Evolutionary conservation across 441 rosid genomes (phyloP).

Genomic region (Corymbia citriodora): DNA sequence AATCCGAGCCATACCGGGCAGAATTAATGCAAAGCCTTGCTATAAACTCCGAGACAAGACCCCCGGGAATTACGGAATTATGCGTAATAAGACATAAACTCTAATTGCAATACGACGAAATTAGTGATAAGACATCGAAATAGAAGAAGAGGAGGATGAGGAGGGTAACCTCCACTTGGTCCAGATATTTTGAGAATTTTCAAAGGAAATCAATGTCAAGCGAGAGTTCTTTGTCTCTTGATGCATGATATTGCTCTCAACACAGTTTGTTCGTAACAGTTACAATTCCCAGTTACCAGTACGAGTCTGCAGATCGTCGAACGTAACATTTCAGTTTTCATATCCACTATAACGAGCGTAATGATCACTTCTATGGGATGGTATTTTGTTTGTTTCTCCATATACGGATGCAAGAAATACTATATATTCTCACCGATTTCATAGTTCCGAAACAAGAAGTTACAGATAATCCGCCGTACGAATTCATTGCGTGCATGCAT

Average conservation of each 20-base stretch:
- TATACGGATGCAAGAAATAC: neutral
- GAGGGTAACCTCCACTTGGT: neutral
- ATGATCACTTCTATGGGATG: neutral
- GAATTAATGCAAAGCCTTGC: neutral
- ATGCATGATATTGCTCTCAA: neutral
- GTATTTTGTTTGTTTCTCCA: neutral
- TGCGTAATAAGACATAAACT: neutral
- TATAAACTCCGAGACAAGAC: neutral
- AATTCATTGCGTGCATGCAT: neutral
- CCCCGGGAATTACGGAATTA: neutral
- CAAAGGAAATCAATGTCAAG: neutral
- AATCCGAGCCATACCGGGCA: neutral
- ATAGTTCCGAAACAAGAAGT: neutral
- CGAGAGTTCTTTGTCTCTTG: neutral
- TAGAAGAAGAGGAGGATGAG: neutral
- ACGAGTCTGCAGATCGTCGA: neutral
- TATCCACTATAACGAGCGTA: neutral
- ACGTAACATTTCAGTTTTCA: neutral
- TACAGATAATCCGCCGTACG: neutral
- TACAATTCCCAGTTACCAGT: neutral
- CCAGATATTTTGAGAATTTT: neutral
- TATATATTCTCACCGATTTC: neutral
- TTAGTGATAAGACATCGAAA: neutral
- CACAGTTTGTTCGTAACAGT: neutral
- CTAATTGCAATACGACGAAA: neutral